phyloP scores from a whole-genome alignment of 2,329 filamentous ascomycete genomes.

The Ophiocordyceps camponoti-floridani region DNA sequence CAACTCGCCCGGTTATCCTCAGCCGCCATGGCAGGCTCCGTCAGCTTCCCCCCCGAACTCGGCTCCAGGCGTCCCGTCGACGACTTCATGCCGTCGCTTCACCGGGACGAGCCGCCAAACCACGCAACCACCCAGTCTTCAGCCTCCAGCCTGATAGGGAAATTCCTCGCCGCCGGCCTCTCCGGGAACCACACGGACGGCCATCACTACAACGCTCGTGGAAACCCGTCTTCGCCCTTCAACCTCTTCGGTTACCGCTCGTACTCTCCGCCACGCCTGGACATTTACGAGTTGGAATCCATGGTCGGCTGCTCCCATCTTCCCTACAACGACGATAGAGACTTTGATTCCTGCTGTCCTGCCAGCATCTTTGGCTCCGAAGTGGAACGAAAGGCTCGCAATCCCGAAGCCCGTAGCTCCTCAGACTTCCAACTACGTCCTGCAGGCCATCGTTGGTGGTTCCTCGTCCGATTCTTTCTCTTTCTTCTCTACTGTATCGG shows the following conservation, averaged over 20 bases:
- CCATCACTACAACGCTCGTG: not conserved
- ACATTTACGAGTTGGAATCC: not conserved
- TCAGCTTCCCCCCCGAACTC: too few relatives aligned
- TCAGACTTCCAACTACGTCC: slow-evolving; percentile 6
- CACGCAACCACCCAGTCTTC: not conserved
- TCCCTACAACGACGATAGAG: not conserved
- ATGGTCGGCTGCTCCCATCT: not conserved
- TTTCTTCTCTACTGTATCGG: slow-evolving; percentile 4
- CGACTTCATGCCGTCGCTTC: too few relatives aligned
- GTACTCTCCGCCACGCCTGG: not conserved
- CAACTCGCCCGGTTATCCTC: not conserved
- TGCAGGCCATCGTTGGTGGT: not conserved
- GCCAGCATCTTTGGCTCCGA: slow-evolving; percentile 5
- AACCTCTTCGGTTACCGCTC: not conserved
- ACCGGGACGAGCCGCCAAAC: too few relatives aligned
- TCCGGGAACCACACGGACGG: too few relatives aligned
- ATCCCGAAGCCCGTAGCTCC: slow-evolving; percentile 3
- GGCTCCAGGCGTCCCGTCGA: too few relatives aligned
- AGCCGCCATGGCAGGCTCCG: not conserved
- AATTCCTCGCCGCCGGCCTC: not conserved
- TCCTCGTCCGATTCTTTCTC: slow-evolving; percentile 1
- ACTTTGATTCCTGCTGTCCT: not conserved
- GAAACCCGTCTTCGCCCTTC: not conserved
- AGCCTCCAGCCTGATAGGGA: not conserved
- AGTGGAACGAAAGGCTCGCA: slow-evolving; percentile 6